Conservation (phyloP, 1,284 basidiomycete species). For the Boletus holoroseus region DNA sequence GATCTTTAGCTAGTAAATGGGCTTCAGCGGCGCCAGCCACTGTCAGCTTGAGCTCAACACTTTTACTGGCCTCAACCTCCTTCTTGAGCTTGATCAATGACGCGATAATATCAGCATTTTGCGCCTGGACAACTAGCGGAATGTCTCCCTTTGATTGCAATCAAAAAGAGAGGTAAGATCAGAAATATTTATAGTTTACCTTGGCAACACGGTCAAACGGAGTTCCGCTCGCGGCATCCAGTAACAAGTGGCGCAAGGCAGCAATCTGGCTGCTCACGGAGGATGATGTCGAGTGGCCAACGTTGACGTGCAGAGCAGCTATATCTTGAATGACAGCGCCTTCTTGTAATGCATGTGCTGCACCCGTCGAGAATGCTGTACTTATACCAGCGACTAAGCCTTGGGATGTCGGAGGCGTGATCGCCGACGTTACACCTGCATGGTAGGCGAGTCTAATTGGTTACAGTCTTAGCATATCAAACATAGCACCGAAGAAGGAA, state of each 20-base stretch:
- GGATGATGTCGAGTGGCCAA: constrained; percentile 41
- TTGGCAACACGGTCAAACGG: constrained; percentile 50
- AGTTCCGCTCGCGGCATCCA: constrained; percentile 41
- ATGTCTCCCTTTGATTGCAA: constrained; percentile 40
- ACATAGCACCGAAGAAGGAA: not conserved
- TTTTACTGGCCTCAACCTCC: constrained; percentile 51
- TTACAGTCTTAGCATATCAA: constrained; percentile 10
- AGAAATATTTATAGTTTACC: constrained; percentile 15
- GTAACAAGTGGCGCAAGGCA: constrained; percentile 59
- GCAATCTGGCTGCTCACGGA: constrained; percentile 60
- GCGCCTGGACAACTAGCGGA: constrained; percentile 53
- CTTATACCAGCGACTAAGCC: constrained; percentile 65
- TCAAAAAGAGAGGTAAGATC: not conserved
- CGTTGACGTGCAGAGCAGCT: constrained; percentile 66
- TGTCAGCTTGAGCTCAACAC: constrained; percentile 47
- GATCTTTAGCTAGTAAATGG: constrained; percentile 68
- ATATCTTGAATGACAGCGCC: constrained; percentile 68
- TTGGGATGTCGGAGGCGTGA: constrained; percentile 56
- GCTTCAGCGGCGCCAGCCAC: constrained; percentile 73
- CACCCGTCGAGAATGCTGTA: constrained; percentile 59
- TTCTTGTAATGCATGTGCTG: constrained; percentile 54
- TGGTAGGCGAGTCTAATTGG: constrained; percentile 54
- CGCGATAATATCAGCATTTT: constrained; percentile 74
- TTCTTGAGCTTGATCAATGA: constrained; percentile 74
- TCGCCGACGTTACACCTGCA: constrained; percentile 55